Evolutionary conservation across 2,329 filamentous ascomycete genomes (phyloP), one percentile per base, ranked within the genome.

Genomic region (Teratosphaeria pseudoeucalypti): DNA sequence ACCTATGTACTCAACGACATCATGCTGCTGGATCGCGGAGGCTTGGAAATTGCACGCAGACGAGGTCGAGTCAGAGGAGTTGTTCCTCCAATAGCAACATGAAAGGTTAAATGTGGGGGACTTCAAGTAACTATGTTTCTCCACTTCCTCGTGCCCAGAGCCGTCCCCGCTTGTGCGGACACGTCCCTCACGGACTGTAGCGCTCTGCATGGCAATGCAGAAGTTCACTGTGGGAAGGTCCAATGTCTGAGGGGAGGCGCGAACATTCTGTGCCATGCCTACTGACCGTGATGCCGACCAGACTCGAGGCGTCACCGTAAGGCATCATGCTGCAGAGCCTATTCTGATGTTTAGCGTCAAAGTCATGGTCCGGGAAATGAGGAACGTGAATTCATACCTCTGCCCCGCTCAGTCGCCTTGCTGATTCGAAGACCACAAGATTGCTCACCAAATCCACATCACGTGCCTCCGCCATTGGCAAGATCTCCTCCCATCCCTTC

Each of bases 401-500:
- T 58, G 78, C 76, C 54, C 92, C 90, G 14, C 82, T 86, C 63
- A 87, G 75, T 64, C 94, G 82, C 47, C 78, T 73, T 12, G 80
- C 76, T 69, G 82, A 87, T 71, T 95, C 85, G 74, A 88, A 99
- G 54, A 79, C 78, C 12, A 99, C 81, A 63, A 96, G 73, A 5
- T 76, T 77, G 47, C 77, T 79, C 10, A 95, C 83, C 37, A 96
- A 75, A 62, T 88, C 82, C 60, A 82, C 79, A 32, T 85, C 87
- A 14, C 76, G 75, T 0, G 78, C 73, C 2, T 84, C 80, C 0
- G 84, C 80, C 5, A 78, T 79, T 0, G 84, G 83, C 52, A 97
- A 75, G 19, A 96, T 77, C 1, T 82, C 81, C 1, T 83, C 78
- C 91, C 92, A 96, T 0, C 77, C 63, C 63, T 81, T 81, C 0